Base-by-base conservation (phyloP, 164 flowering plant species). In the Dillenia suffruticosa region DNA sequence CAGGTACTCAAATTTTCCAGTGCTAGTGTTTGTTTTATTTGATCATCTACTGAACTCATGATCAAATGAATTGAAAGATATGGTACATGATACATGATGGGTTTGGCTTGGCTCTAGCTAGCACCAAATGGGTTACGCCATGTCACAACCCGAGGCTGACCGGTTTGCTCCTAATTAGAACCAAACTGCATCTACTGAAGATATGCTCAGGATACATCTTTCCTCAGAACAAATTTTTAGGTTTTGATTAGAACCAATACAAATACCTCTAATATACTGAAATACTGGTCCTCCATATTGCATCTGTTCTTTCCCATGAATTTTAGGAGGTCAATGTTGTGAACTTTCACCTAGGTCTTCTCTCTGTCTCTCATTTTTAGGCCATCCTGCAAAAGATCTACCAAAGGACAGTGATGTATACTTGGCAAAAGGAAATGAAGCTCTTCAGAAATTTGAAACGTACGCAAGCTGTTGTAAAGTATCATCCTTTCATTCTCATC, bases 361-460 rank as follows among this genome's bases (percentile, higher is more conserved):
- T 49, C n/a, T 43, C 40, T 59, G 12, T 14, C 57, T 16, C 11
- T 46, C n/a, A 24, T 44, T 59, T 56, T 46, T 78, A 87, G 89
- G 56, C 58, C 73, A 66, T 63, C 62, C 74, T 43, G 44, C 77
- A 63, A 76, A 51, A 61, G 77, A 78, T 47, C 44, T 77, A 47
- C 82, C 79, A 9, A 78, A 79, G 64, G 86, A 83, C 43, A 76
- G 83, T 61, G 97, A 88, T 3, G 19, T 71, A n/a, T 79, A 79
- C 45, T 9, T 71, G 57, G 74, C 82, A 16, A 88, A 83, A 72
- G 76, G 80, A 60, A 74, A 68, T 43, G 97, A 90, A 68, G 97
- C 92, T 13, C 56, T 64, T 12, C 85, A 55, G 26, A 86, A 84
- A 70, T 90, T 71, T 66, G 86, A 86, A 74, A 82, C 87, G 96